phyloP scores from a whole-genome alignment of 441 rosid genomes.

The Breynia disticha region DNA sequence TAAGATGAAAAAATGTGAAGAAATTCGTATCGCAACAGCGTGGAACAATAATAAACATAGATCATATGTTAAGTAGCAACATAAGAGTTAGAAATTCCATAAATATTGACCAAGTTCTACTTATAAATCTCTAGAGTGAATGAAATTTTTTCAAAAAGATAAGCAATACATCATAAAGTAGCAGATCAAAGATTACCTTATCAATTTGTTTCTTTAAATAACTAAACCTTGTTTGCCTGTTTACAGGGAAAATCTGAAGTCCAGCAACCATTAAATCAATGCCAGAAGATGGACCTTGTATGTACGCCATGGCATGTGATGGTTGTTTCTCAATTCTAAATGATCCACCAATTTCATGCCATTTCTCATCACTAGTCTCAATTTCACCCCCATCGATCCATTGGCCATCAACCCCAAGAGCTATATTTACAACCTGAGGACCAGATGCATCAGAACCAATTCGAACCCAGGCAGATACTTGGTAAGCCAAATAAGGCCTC shows the following conservation, averaged over 20 bases:
- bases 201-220: constrained; percentile 53
- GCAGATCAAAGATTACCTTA: constrained; percentile 30
- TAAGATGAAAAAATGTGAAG: too few species aligned
- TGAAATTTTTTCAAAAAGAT: not conserved
- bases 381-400: constrained; percentile 87
- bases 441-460: constrained; percentile 44
- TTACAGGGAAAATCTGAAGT: constrained; percentile 65
- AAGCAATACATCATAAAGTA: not conserved
- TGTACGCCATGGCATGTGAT: constrained; percentile 57
- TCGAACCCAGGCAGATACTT: constrained; percentile 90
- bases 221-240: constrained; percentile 49
- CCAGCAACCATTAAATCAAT: constrained; percentile 70
- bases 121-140: not conserved
- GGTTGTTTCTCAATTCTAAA: constrained; percentile 82
- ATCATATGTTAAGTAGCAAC: too few species aligned
- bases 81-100: too few species aligned
- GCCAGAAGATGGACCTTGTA: constrained; percentile 79
- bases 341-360: constrained; percentile 83
- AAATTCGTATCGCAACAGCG: too few species aligned
- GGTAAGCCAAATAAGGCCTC: constrained; percentile 65
- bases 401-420: constrained; percentile 64
- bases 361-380: constrained; percentile 45
- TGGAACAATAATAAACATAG: too few species aligned
- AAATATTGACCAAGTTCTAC: too few species aligned
- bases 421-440: constrained; percentile 68